Evolutionary conservation across 2,329 filamentous ascomycete genomes (phyloP).

Genomic region (Aspergillus tanneri): DNA sequence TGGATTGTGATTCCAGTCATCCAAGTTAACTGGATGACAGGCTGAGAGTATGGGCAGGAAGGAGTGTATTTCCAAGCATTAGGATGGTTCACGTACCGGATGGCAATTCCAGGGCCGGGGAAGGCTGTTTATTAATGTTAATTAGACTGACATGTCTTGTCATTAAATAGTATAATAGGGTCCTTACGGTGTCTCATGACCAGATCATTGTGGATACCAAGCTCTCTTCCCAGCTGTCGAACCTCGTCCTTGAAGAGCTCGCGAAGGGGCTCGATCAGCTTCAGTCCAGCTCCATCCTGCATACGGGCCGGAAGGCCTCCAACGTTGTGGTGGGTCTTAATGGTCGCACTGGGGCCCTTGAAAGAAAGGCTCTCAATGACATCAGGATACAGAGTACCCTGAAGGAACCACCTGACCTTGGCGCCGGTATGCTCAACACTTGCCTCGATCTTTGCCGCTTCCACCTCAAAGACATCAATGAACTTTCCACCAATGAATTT

Average conservation of each 20-base stretch:
- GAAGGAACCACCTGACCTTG: conserved; percentile 80
- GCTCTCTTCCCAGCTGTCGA: conserved; percentile 64
- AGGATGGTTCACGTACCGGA: conserved; percentile 47
- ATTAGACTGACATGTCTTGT: too few relatives aligned
- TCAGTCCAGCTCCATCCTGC: conserved; percentile 48
- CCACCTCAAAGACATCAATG: conserved; percentile 79
- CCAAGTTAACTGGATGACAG: not conserved
- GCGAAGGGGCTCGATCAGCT: conserved; percentile 70
- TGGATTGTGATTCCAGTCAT: not conserved
- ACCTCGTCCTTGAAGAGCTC: conserved; percentile 86
- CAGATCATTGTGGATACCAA: conserved; percentile 71
- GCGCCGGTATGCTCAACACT: conserved; percentile 67
- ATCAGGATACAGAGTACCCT: conserved; percentile 80
- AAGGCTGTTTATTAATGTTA: conserved; percentile 9
- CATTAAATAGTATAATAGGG: conserved; percentile 24
- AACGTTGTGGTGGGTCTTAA: conserved; percentile 66
- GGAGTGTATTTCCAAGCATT: too few relatives aligned
- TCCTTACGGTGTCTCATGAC: conserved; percentile 73
- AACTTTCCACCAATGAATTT: conserved; percentile 85
- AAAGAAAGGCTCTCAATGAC: conserved; percentile 71
- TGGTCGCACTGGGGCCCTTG: conserved; percentile 68
- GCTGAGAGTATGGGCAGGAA: too few relatives aligned
- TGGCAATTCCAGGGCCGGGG: conserved; percentile 71
- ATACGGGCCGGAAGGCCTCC: conserved; percentile 43
- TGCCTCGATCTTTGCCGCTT: conserved; percentile 72